Conservation (phyloP, 192 early-diverging fungal genomes). For the Phycomyces nitens region DNA sequence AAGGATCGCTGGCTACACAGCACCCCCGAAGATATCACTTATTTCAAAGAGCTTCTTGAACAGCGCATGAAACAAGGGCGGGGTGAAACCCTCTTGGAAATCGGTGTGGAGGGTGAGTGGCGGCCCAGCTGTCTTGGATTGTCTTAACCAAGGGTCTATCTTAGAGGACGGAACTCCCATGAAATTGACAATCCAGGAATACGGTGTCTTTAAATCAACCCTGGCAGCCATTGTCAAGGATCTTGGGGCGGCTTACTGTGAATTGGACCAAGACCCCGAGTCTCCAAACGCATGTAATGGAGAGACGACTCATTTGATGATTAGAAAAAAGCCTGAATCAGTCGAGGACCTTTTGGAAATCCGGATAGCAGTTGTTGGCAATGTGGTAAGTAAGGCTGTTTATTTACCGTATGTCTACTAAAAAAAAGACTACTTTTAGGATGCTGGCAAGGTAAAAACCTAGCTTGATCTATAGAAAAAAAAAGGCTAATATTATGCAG, state of each 20-base stretch:
- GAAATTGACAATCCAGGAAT: slow-evolving; percentile 54
- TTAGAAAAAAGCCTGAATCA: slow-evolving; percentile 66
- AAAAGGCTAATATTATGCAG: slow-evolving; percentile 16
- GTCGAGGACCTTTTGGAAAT: slow-evolving; percentile 84
- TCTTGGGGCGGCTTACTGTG: slow-evolving; percentile 41
- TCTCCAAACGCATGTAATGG: slow-evolving; percentile 11
- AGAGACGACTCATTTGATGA: slow-evolving; percentile 53
- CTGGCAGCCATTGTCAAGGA: slow-evolving; percentile 38
- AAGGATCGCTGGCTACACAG: slow-evolving; percentile 50
- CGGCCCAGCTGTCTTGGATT: too few species aligned
- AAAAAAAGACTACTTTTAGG: too few species aligned
- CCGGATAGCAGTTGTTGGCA: slow-evolving; percentile 86
- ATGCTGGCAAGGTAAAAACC: slow-evolving; percentile 63
- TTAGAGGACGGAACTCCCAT: slow-evolving; percentile 72
- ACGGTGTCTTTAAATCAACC: slow-evolving; percentile 37
- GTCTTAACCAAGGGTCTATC: too few species aligned
- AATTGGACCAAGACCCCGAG: slow-evolving; percentile 38
- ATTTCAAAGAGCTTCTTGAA: slow-evolving; percentile 37
- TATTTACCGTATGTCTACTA: too few species aligned
- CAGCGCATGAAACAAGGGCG: slow-evolving; percentile 50
- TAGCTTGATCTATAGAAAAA: not conserved
- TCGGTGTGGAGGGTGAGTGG: slow-evolving; percentile 65
- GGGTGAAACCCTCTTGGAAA: slow-evolving; percentile 77
- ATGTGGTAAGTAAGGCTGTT: slow-evolving; percentile 66
- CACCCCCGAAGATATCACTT: slow-evolving; percentile 43